A percentile compares a stretch with the other conserved stretches of the same genome.
Evolutionary conservation across 495 filamentous ascomycete species (phyloP).

Genomic region (Lentithecium fluviatile): DNA sequence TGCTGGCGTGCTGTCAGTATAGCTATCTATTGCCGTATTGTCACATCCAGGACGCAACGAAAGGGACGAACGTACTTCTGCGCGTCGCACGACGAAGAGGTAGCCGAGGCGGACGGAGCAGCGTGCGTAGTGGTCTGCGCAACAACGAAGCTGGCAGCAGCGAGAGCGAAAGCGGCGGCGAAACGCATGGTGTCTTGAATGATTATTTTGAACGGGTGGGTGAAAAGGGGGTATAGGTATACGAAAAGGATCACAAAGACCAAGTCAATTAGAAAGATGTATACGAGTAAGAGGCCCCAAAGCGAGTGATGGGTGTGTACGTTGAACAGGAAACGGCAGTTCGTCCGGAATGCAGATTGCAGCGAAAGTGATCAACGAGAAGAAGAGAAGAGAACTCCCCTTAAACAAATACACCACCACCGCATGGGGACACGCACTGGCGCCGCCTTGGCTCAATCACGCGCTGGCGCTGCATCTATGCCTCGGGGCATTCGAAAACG

Average conservation of each 20-base stretch:
- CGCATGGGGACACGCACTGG: too few relatives aligned
- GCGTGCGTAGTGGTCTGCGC: constrained; percentile 34
- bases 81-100: constrained; percentile 31
- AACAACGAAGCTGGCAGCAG: constrained; percentile 37
- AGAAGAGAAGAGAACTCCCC: too few relatives aligned
- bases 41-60: too few relatives aligned
- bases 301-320: constrained; percentile 33
- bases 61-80: constrained; percentile 24
- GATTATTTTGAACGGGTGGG: not conserved
- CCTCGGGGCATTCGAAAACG: too few relatives aligned
- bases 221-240: not conserved
- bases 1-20: constrained; percentile 23
- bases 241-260: not conserved
- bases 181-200: constrained; percentile 36
- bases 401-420: too few relatives aligned
- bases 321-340: constrained; percentile 2
- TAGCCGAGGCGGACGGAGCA: constrained; percentile 11
- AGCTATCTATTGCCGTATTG: too few relatives aligned
- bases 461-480: too few relatives aligned
- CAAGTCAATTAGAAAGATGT: constrained; percentile 7
- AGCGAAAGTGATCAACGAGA: too few relatives aligned
- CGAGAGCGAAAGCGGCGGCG: constrained; percentile 28
- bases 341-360: too few relatives aligned
- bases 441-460: too few relatives aligned
- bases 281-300: constrained; percentile 22